These are phyloP conservation scores for Dendrothele bispora DNA, from an alignment of 768 basidiomycete genomes.

Conservation along the genomic window DNA sequence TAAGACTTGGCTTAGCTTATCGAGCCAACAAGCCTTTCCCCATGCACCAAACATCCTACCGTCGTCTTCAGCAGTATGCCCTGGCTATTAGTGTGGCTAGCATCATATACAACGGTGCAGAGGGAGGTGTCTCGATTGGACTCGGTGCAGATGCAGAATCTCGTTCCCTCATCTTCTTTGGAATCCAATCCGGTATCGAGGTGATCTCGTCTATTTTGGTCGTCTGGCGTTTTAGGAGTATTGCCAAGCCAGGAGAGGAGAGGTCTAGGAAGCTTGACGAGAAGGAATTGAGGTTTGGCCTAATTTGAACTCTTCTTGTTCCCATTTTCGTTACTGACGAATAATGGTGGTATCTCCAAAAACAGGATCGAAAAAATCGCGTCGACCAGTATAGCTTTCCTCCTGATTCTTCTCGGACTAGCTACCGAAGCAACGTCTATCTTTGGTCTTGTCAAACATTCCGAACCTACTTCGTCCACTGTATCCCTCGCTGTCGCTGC, in stretches of 20 bases:
- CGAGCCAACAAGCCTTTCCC: too few species aligned
- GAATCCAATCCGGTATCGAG: constrained; percentile 48
- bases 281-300: constrained; percentile 17
- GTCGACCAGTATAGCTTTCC: constrained; percentile 33
- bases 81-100: constrained; percentile 42
- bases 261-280: constrained; percentile 8
- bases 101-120: constrained; percentile 32
- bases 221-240: constrained; percentile 41
- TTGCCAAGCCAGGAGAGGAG: constrained; percentile 33
- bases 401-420: constrained; percentile 36
- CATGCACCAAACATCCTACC: constrained; percentile 20
- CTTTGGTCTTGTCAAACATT: constrained; percentile 30
- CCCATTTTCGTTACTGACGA: neutral
- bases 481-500: constrained; percentile 44
- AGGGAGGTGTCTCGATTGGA: constrained; percentile 42
- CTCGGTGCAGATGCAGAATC: constrained; percentile 46
- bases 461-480: constrained; percentile 36
- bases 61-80: constrained; percentile 34
- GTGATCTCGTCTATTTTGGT: constrained; percentile 44
- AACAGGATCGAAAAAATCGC: constrained; percentile 39
- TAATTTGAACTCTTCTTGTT: neutral
- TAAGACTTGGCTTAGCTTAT: too few species aligned
- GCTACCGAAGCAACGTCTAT: constrained; percentile 37
- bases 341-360: too few species aligned
- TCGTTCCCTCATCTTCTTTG: constrained; percentile 45